Percentiles rank a stretch among this genome's conserved stretches.
Conservation (phyloP, 2,329 filamentous ascomycete species). For the Lasiodiplodia theobromae region DNA sequence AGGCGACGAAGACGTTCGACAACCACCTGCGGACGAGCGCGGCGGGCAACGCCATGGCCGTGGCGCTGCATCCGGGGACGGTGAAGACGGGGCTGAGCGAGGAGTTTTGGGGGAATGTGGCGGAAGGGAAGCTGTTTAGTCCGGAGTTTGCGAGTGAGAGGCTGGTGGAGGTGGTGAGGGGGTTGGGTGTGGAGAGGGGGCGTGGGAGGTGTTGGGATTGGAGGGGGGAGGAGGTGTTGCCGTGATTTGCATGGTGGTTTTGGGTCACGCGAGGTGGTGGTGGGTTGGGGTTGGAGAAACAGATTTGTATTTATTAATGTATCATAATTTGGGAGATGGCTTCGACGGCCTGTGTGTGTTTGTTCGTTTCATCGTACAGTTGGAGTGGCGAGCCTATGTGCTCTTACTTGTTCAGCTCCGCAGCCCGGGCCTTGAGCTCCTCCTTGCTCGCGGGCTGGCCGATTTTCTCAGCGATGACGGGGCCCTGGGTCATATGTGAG, state of each 20-base stretch:
- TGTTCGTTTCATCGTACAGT: slow-evolving; percentile 14
- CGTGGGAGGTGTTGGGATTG: slow-evolving; percentile 51
- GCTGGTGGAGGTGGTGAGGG: slow-evolving; percentile 65
- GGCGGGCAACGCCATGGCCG: slow-evolving; percentile 68
- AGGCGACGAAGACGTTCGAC: slow-evolving; percentile 75
- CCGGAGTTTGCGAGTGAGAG: slow-evolving; percentile 70
- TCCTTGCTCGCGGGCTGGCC: slow-evolving; percentile 56
- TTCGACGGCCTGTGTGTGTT: background rate
- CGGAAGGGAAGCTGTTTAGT: slow-evolving; percentile 69
- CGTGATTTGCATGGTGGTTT: slow-evolving; percentile 35
- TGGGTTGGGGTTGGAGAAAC: background rate
- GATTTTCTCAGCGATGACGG: slow-evolving; percentile 54
- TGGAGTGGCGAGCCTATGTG: background rate
- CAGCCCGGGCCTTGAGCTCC: slow-evolving; percentile 57
- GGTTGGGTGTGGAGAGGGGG: slow-evolving; percentile 63
- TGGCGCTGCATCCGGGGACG: slow-evolving; percentile 81
- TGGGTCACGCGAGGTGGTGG: slow-evolving; percentile 35
- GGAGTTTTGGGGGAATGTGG: slow-evolving; percentile 73
- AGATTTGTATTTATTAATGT: background rate
- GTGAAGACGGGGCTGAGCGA: slow-evolving; percentile 76
- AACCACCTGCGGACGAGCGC: slow-evolving; percentile 65
- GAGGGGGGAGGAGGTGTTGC: slow-evolving; percentile 47
- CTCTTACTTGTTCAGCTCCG: slow-evolving; percentile 57
- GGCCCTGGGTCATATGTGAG: slow-evolving; percentile 43
- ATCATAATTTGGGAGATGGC: slow-evolving; percentile 1